These are phyloP conservation scores for Theobroma grandiflorum DNA, from an alignment of 441 rosid species.

Conservation along the genomic window DNA sequence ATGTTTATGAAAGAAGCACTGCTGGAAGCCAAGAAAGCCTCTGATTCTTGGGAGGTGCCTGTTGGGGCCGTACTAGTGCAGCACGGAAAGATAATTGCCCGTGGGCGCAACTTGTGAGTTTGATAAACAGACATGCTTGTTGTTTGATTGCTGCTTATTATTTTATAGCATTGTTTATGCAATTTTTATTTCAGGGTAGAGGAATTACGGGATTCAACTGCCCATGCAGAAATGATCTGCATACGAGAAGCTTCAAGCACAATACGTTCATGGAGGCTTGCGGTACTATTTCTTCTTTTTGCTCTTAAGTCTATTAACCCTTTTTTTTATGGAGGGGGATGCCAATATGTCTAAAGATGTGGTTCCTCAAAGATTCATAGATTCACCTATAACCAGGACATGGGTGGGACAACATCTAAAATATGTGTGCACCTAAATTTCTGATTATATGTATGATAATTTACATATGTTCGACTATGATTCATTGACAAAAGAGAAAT, in stretches of 20 bases:
- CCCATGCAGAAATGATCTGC: constrained; percentile 98
- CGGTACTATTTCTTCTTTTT: constrained; percentile 53
- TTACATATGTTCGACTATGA: background rate
- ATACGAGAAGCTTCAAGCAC: constrained; percentile 87
- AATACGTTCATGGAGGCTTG: constrained; percentile 86
- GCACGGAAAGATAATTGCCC: constrained; percentile 87
- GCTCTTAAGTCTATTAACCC: background rate
- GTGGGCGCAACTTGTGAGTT: constrained; percentile 94
- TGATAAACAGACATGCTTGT: constrained; percentile 19
- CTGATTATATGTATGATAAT: background rate
- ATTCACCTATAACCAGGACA: background rate
- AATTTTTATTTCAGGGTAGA: constrained; percentile 77
- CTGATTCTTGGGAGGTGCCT: constrained; percentile 98
- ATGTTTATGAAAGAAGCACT: constrained; percentile 97
- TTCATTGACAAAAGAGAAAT: constrained; percentile 4
- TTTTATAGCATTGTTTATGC: constrained; percentile 23
- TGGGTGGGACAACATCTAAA: constrained; percentile 8
- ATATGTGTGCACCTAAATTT: constrained; percentile 1
- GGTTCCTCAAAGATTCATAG: constrained; percentile 15
- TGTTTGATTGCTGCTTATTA: constrained; percentile 23
- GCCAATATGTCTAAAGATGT: background rate
- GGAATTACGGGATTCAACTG: constrained; percentile 93
- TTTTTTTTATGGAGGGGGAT: background rate
- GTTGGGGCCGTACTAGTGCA: constrained; percentile 97
- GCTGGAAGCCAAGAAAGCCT: constrained; percentile 93